Evolutionary conservation across 441 rosid genomes (phyloP), one percentile per base, ranked within the genome.

Genomic region (Arabidopsis lyrata): DNA sequence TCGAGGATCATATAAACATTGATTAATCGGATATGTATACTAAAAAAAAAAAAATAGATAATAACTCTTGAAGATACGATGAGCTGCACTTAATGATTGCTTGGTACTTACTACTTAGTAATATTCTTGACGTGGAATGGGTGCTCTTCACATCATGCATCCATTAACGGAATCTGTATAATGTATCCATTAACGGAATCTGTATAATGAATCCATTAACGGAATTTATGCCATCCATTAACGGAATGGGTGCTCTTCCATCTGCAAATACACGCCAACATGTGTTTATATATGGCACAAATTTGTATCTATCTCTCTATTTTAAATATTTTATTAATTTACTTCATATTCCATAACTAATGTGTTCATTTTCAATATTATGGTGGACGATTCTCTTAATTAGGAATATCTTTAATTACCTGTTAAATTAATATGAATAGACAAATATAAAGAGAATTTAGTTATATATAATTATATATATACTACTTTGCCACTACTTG

Each of bases 81-180:
- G 58, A 65, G 71, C 55, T 55, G 77, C 70, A 63, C 64, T 73
- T 64, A 70, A 29, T 44, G 64, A 73, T 74, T 65, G 68, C 53
- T 66, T 74, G 67, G 6, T 74, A 74, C 61, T 66, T 48, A 20
- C 4, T 74, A 74, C 61, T 66, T 48, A 20, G 60, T 66, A 74
- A 74, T 66, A 74, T 74, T 48, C 72, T 74, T 66, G 59, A 66
- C 77, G 77, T 74, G 77, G 62, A 74, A 66, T 66, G 62, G 61
- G 72, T 74, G 78, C 62, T 66, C 77, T 66, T 74, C 78, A 66
- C 78, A 74, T 74, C 78, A 74, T 74, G 61, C 73, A 66, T 55
- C 53, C 67, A 15, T 66, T 48, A 74, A 38, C 45, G 9, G 52
- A 45, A 57, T 74, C 59, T 18, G 42, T 74, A 58, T 74, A 29